Conservation (phyloP, 257 asterid species). For the Solanum tarapatanum region DNA sequence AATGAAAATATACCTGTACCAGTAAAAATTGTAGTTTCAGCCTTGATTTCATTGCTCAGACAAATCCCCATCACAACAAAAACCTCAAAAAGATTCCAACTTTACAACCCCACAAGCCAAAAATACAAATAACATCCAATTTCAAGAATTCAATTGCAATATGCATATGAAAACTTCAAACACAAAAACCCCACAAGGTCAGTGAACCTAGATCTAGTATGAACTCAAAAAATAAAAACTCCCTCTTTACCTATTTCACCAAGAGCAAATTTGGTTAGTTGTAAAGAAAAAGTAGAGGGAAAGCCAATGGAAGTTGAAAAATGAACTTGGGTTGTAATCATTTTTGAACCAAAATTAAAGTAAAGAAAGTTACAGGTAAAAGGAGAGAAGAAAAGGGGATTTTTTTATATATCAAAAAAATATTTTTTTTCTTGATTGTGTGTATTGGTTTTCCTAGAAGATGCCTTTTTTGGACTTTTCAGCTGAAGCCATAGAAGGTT, state of each 20-base stretch:
- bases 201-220: conserved; percentile 34
- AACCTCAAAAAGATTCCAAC: conserved; percentile 4
- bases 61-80: conserved; percentile 69
- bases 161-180: not conserved
- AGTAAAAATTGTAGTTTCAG: conserved; percentile 44
- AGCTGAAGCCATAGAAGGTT: conserved; percentile 10
- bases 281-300: not conserved
- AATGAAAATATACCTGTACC: conserved; percentile 30
- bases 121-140: conserved; percentile 5
- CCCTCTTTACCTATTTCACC: not conserved
- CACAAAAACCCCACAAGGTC: not conserved
- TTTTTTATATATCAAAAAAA: not conserved
- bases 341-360: not conserved
- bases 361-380: not conserved
- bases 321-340: not conserved
- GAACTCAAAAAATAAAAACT: conserved; percentile 12
- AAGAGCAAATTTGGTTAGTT: not conserved
- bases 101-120: conserved; percentile 3
- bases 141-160: conserved; percentile 13
- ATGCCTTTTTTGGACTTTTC: conserved; percentile 10
- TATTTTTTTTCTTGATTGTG: not conserved
- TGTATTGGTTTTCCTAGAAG: conserved; percentile 3
- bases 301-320: not conserved
- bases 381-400: not conserved
- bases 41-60: conserved; percentile 76